phyloP scores from a whole-genome alignment of 371 early-diverging fungal species.

The Apophysomyces ossiformis region DNA sequence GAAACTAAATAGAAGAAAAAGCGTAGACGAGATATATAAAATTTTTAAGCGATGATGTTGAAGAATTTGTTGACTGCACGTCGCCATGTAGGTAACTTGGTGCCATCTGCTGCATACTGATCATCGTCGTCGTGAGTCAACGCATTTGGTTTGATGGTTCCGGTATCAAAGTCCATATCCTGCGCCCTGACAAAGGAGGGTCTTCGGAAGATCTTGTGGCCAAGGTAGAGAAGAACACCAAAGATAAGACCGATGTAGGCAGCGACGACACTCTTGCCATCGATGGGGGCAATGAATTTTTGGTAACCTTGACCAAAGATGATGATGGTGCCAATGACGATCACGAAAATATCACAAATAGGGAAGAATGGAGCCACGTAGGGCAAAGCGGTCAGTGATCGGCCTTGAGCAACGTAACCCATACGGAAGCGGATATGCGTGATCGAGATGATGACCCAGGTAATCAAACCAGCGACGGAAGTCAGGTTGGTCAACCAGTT shows the following conservation, averaged over 20 bases:
- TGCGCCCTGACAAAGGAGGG: conserved; percentile 25
- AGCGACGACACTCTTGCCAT: conserved; percentile 41
- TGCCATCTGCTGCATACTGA: neutral
- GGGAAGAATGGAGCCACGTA: conserved; percentile 75
- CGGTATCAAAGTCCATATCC: conserved; percentile 46
- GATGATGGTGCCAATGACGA: conserved; percentile 59
- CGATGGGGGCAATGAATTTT: conserved; percentile 46
- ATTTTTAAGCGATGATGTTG: conserved; percentile 26
- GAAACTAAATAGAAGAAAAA: neutral
- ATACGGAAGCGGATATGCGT: conserved; percentile 82
- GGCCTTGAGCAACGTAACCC: conserved; percentile 74
- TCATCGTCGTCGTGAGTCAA: conserved; percentile 21
- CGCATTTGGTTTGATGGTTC: conserved; percentile 22
- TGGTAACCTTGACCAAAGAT: conserved; percentile 68
- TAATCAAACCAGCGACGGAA: conserved; percentile 74
- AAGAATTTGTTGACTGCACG: conserved; percentile 21
- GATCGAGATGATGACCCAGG: conserved; percentile 78
- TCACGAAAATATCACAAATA: conserved; percentile 67
- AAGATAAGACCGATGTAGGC: conserved; percentile 53
- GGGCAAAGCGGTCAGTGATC: conserved; percentile 62
- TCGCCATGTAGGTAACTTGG: conserved; percentile 5
- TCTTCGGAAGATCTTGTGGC: conserved; percentile 48
- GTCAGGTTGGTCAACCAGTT: conserved; percentile 71
- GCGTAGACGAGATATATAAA: too few relatives aligned
- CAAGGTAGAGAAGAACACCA: conserved; percentile 49